Conservation (phyloP, 2,329 filamentous ascomycete species). For the Aspergillus sp. region DNA sequence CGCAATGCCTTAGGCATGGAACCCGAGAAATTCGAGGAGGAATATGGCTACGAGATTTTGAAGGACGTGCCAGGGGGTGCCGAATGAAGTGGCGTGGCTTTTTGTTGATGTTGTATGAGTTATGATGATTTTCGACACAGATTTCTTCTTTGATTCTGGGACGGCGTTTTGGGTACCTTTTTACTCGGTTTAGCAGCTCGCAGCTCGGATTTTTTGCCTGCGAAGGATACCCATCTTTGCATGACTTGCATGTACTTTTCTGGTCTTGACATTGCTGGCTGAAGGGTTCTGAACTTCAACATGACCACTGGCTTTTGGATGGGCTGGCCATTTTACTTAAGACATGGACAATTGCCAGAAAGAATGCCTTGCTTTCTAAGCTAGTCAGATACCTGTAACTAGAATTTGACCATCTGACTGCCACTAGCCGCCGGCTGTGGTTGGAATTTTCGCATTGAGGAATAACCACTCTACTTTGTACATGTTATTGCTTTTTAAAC, state of each 20-base stretch:
- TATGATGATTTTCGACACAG: constrained; percentile 20
- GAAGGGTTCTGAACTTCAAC: not conserved
- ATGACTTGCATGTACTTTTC: constrained; percentile 18
- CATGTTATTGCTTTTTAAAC: not conserved
- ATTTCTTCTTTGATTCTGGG: constrained; percentile 11
- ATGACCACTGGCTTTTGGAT: not conserved
- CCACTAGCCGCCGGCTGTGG: not conserved
- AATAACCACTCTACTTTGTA: not conserved
- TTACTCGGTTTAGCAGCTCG: constrained; percentile 15
- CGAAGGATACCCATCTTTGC: constrained; percentile 27
- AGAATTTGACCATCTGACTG: not conserved
- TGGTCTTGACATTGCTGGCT: constrained; percentile 4
- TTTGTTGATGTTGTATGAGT: constrained; percentile 17
- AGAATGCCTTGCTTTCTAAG: not conserved
- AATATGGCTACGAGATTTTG: constrained; percentile 50
- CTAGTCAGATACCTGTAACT: not conserved
- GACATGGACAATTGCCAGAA: not conserved
- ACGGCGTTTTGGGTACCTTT: constrained; percentile 25
- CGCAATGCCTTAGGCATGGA: constrained; percentile 50
- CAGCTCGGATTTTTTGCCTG: constrained; percentile 15
- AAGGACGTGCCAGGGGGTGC: constrained; percentile 41
- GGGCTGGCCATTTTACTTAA: not conserved
- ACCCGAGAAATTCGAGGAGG: constrained; percentile 48
- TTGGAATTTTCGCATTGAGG: not conserved
- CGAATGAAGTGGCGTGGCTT: constrained; percentile 23